Base-by-base conservation (phyloP, 176 grass and related monocot genomes). In the Puccinellia tenuiflora region DNA sequence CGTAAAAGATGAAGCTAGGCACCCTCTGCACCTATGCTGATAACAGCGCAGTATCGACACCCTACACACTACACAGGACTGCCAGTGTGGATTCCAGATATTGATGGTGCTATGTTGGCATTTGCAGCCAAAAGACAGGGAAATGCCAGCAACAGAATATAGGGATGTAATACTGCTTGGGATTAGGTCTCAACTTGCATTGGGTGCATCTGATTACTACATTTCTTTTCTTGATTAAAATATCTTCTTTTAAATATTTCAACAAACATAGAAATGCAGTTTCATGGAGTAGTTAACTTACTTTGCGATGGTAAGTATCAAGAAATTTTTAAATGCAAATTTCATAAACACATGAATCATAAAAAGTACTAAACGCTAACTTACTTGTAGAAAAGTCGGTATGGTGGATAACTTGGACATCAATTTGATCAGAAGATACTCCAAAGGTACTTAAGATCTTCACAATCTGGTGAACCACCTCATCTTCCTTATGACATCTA, bases 381-480 rank as follows among this genome's bases (percentile, higher is more conserved):
- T n/a, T n/a, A n/a, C n/a, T 72, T 72, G 3, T 12, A 72, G 20
- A 77, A 57, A 31, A 31, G 26, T 63, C 2, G 59, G 30, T 6
- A 35, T 15, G 12, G 7, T 56, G 13, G 33, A 56, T 77, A 77
- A 38, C 74, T 77, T 39, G 33, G 74, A 77, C 21, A 31, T 55
- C 14, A 39, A 57, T 57, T 37, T 54, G 20, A 72, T 47, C 68
- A 72, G 68, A 46, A 72, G 39, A 45, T 47, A 72, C 34, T 17
- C 51, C 51, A 56, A 37, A 77, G 51, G 74, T 57, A 77, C 51
- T 77, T 51, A 77, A 9, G 33, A 38, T 77, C 51, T 77, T 77
- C 34, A 77, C 50, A 57, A 77, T 77, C 34, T 22, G 20, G 51
- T 7, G 6, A 77, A 77, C 33, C 30, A n/a, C 20, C 48, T 75